These are phyloP conservation scores for Chaetoceros muelleri DNA, from an alignment of 108 stramenopile genomes.

Conservation along the genomic window DNA sequence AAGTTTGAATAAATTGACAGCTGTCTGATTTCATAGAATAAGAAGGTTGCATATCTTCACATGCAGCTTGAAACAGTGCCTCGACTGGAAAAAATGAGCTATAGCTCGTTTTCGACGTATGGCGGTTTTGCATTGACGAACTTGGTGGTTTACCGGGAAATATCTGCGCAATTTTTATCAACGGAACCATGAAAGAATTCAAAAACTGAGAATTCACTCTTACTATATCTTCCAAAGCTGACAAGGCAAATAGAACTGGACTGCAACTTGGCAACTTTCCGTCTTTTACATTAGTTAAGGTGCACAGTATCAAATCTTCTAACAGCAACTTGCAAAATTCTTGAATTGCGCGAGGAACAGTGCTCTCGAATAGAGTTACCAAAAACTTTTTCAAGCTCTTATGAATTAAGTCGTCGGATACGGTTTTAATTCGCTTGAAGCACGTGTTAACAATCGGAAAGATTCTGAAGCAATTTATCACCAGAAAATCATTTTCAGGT, in stretches of 20 bases:
- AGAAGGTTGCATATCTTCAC: background rate
- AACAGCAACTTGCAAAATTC: too few species aligned
- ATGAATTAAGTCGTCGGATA: slow-evolving; percentile 6
- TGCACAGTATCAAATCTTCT: too few species aligned
- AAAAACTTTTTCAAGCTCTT: slow-evolving; percentile 15
- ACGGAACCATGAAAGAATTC: too few species aligned
- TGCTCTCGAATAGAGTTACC: slow-evolving; percentile 10
- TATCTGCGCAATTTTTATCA: too few species aligned
- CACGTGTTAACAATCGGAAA: slow-evolving; percentile 19
- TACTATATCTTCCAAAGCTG: too few species aligned
- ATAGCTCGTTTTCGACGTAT: slow-evolving; percentile 6
- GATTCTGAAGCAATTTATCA: slow-evolving; percentile 12
- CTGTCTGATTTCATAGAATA: background rate
- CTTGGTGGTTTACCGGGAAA: too few species aligned
- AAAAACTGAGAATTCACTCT: too few species aligned
- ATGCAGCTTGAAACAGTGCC: background rate
- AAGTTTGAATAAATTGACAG: background rate
- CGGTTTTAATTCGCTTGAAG: slow-evolving; percentile 10
- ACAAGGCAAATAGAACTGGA: too few species aligned
- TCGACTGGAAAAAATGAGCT: slow-evolving; percentile 7
- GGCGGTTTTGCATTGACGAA: too few species aligned
- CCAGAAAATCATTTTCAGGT: slow-evolving; percentile 23
- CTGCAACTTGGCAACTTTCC: too few species aligned
- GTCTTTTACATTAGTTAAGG: too few species aligned
- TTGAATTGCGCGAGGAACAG: too few species aligned